Percentiles rank a stretch among this genome's conserved stretches.
phyloP scores from a whole-genome alignment of 306 rosid genomes.

The Nissolia schottii region DNA sequence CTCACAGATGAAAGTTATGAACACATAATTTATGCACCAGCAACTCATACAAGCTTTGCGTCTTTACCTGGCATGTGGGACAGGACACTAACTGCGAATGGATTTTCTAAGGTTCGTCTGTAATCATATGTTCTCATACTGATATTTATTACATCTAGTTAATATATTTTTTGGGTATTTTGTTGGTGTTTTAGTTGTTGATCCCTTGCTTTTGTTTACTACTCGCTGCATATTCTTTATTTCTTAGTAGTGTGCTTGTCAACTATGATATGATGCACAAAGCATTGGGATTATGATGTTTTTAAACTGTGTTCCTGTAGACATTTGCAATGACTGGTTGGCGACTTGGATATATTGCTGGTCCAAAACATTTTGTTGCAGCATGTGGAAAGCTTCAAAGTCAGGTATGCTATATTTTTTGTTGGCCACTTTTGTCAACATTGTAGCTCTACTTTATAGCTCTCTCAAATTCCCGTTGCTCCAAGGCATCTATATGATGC shows the following conservation, averaged over 20 bases:
- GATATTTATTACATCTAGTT: neutral
- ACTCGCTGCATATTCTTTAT: constrained; percentile 1
- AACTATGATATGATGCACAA: neutral
- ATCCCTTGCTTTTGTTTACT: neutral
- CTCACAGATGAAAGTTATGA: constrained; percentile 80
- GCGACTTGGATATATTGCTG: constrained; percentile 83
- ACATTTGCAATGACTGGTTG: constrained; percentile 97
- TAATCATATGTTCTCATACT: neutral
- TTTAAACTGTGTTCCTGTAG: constrained; percentile 38
- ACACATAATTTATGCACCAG: constrained; percentile 80
- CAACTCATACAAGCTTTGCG: constrained; percentile 86
- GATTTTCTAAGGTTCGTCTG: constrained; percentile 70
- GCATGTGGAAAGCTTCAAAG: constrained; percentile 76
- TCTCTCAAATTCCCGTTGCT: neutral
- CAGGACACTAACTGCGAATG: constrained; percentile 78
- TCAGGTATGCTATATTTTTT: constrained; percentile 50
- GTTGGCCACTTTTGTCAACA: neutral
- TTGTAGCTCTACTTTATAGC: neutral
- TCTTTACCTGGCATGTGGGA: constrained; percentile 95
- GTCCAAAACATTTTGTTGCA: constrained; percentile 65
- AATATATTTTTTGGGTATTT: neutral
- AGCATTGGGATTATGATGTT: constrained; percentile 18
- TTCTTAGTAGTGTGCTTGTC: neutral
- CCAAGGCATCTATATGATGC: neutral
- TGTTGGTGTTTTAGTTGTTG: neutral